Conservation (phyloP, 169 alveolate species). For the Plasmodium inui region DNA sequence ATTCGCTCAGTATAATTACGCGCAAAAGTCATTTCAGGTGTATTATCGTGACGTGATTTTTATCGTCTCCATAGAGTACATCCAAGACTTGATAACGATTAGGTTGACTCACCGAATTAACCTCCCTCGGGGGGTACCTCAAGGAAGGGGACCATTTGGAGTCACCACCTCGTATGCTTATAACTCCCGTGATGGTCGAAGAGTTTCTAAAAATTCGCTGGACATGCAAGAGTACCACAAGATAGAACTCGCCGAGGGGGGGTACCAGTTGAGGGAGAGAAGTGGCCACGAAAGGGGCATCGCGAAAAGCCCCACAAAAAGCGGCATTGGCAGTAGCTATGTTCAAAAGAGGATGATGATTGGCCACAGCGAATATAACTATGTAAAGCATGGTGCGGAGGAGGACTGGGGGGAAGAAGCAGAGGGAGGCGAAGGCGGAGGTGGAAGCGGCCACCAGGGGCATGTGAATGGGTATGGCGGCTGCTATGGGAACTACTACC, state of each 20-base stretch:
- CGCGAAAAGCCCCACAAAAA: background rate
- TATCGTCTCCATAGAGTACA: slow-evolving; percentile 52
- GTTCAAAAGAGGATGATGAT: slow-evolving; percentile 1
- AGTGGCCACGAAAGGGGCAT: background rate
- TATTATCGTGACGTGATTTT: slow-evolving; percentile 32
- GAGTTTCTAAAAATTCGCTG: background rate
- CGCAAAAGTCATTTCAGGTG: slow-evolving; percentile 53
- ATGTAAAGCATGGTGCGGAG: background rate
- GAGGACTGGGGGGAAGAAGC: background rate
- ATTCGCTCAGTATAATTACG: slow-evolving; percentile 74
- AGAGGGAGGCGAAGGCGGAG: background rate
- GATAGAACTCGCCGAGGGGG: background rate
- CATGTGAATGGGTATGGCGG: background rate
- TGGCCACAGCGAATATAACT: background rate
- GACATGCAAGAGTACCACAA: slow-evolving; percentile 18
- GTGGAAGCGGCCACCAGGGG: background rate
- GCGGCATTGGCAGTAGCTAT: background rate
- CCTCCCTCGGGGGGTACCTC: background rate
- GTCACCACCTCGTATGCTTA: background rate
- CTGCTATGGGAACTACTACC: background rate
- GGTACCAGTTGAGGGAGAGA: background rate
- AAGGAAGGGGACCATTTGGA: background rate
- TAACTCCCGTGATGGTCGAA: background rate
- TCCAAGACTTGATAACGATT: slow-evolving; percentile 60
- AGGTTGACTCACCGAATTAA: slow-evolving; percentile 33